Base-by-base conservation (phyloP, 2,329 filamentous ascomycete genomes). In the Emmonsia crescens region DNA sequence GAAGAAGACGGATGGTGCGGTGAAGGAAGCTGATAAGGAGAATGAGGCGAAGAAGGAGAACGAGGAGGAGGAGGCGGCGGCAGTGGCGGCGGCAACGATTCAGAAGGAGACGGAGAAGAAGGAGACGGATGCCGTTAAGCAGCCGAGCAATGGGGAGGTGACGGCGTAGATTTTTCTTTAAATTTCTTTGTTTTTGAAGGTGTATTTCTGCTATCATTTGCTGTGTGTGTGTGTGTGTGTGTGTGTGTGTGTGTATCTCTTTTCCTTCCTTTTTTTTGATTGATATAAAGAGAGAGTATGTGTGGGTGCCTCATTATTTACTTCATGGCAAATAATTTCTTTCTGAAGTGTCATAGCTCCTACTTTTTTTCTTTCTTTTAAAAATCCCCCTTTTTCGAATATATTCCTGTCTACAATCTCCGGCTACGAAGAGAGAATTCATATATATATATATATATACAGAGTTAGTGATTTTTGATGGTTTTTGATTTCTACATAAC, bases 101-200 rank as follows among this genome's bases (percentile, higher is more conserved):
- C 44, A 60, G 36, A 64, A 66, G 33, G 60, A 62, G 49, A 49
- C 48, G 52, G 64, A 67, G 57, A 63, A 63, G 3, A 64, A 68
- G 64, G 70, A 68, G 46, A 68, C 70, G 64, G 69, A 69, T 21
- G 58, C 66, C 36, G 62, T 67, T 62, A 59, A 70, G 16, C 68
- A 51, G 52, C 33, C 24, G 60, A 60, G 29, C 40, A 64, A 59
- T 62, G 65, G 61, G 29, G 70, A 70, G 64, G 66, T 56, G 38
- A 42, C 27, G 64, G 69, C 58, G n/a, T 75, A 74, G 65, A 55
- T 55, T 54, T 55, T 52, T 57, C 49, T 57, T 38, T 58, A n/a
- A 38, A n/a, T 33, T 33, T 38, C n/a, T 36, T 49, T 59, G 21
- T 59, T 62, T 59, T 63, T 60, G 61, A 38, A 57, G 51, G 64